Base-by-base conservation (phyloP, 345 rosid genomes). In the Citrus sp. region DNA sequence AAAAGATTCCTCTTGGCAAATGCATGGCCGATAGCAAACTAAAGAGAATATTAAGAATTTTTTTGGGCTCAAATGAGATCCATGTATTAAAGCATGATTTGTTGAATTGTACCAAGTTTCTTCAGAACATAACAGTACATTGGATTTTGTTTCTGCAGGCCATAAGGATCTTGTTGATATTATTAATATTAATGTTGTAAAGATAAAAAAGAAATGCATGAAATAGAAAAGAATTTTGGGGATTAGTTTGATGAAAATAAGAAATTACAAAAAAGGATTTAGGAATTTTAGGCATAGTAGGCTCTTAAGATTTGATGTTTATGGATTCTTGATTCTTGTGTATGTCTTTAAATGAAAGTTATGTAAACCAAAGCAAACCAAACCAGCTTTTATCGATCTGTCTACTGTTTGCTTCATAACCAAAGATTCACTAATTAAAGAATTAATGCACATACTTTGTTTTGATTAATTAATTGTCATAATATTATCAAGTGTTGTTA, bases 211-310 rank as follows among this genome's bases (percentile, higher is more conserved):
- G 34, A 38, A 69, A 27, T 37, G 9, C 10, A 18, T 6, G 27
- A 24, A 35, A 32, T 14, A 30, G 4, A 67, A 18, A n/a, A 24
- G 1, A 40, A 22, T 22, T 68, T 35, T 22, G 25, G 28, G n/a
- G 38, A 46, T 25, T 14, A 51, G 21, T 51, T 51, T 51, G 55
- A 51, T 51, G 55, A 16, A 51, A 18, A 70, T 59, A 71, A 80
- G 60, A 54, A 25, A 66, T 4, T 59, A 51, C 77, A 63, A 79
- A 76, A 64, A 66, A 65, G 55, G 18, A 76, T 49, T 65, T 79
- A 34, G 75, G 84, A 54, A 63, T 65, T 72, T 72, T 59, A 62
- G 80, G 74, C 70, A 59, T 37, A 19, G 61, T 75, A 65, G 24
- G 35, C 32, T 73, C 7, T 42, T n/a, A 38, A 10, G 58, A 59